Conservation (phyloP, 768 basidiomycete species). For the Pleurotus sapidus region DNA sequence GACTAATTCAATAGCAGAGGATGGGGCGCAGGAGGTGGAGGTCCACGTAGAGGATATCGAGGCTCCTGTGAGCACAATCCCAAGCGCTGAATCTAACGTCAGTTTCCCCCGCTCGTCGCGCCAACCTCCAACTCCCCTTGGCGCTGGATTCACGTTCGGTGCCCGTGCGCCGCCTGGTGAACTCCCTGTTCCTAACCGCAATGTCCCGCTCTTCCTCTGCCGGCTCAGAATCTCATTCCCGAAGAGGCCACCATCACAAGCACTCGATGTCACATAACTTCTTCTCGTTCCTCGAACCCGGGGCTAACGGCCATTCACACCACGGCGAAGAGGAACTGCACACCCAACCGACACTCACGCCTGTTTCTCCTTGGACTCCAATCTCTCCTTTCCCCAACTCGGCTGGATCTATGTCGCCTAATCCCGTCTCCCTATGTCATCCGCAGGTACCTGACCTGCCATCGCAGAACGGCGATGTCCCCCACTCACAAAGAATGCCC, state of each 20-base stretch:
- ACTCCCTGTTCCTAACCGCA: slow-evolving; percentile 24
- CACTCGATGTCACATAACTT: slow-evolving; percentile 94
- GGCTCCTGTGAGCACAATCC: slow-evolving; percentile 43
- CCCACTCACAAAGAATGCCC: not conserved
- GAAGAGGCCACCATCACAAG: slow-evolving; percentile 86
- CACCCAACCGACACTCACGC: slow-evolving; percentile 57
- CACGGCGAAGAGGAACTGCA: slow-evolving; percentile 37
- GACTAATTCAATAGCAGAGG: slow-evolving; percentile 62
- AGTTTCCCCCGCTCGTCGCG: slow-evolving; percentile 33
- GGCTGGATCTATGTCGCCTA: slow-evolving; percentile 18
- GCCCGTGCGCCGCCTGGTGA: slow-evolving; percentile 38
- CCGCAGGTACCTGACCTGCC: not conserved
- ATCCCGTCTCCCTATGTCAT: slow-evolving; percentile 6
- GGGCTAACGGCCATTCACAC: slow-evolving; percentile 18
- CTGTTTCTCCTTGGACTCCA: slow-evolving; percentile 68
- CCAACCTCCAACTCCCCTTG: slow-evolving; percentile 37
- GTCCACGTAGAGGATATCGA: slow-evolving; percentile 43
- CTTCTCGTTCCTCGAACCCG: slow-evolving; percentile 92
- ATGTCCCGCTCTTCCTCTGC: slow-evolving; percentile 23
- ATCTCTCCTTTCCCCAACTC: slow-evolving; percentile 39
- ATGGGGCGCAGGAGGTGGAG: slow-evolving; percentile 54
- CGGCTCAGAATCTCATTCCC: slow-evolving; percentile 25
- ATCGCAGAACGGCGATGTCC: not conserved
- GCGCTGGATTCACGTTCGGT: slow-evolving; percentile 65
- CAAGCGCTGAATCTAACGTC: slow-evolving; percentile 39